Conservation (phyloP, 805 yeast species). For the Sungouiella blattae region DNA sequence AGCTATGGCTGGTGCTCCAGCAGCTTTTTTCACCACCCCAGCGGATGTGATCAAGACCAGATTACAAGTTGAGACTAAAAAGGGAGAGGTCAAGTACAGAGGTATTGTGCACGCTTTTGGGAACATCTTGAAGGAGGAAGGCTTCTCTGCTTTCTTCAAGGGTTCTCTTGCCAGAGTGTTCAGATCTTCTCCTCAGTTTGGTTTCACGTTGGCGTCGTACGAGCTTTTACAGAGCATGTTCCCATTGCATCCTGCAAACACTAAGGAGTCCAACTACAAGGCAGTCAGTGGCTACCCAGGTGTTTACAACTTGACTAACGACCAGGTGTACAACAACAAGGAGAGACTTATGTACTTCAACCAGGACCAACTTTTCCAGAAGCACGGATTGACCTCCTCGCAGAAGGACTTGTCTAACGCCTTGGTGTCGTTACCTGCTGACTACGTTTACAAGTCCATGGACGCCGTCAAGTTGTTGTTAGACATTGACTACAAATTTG, state of each 20-base stretch:
- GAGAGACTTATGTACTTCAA: slow-evolving; percentile 36
- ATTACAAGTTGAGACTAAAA: slow-evolving; percentile 76
- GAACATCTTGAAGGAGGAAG: slow-evolving; percentile 78
- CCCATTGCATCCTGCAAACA: slow-evolving; percentile 59
- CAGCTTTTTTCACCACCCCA: slow-evolving; percentile 95
- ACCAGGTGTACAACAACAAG: slow-evolving; percentile 33
- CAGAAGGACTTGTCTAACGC: slow-evolving; percentile 30
- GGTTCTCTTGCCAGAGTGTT: slow-evolving; percentile 94
- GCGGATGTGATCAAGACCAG: slow-evolving; percentile 96
- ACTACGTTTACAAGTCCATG: slow-evolving; percentile 53
- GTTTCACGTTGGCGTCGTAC: slow-evolving; percentile 96
- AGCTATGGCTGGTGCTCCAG: slow-evolving; percentile 96
- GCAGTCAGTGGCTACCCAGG: slow-evolving; percentile 45
- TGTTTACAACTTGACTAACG: slow-evolving; percentile 40
- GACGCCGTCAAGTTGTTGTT: slow-evolving; percentile 59
- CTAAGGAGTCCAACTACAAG: slow-evolving; percentile 42
- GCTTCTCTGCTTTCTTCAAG: slow-evolving; percentile 82
- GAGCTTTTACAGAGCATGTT: slow-evolving; percentile 78
- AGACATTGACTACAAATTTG: slow-evolving; percentile 60
- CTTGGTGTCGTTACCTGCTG: slow-evolving; percentile 40
- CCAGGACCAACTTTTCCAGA: slow-evolving; percentile 32
- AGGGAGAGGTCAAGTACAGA: slow-evolving; percentile 71
- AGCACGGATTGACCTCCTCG: slow-evolving; percentile 25
- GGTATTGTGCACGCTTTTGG: slow-evolving; percentile 77
- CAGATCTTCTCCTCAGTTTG: slow-evolving; percentile 96